Conservation (phyloP, 306 rosid species). For the Bauhinia variegata region DNA sequence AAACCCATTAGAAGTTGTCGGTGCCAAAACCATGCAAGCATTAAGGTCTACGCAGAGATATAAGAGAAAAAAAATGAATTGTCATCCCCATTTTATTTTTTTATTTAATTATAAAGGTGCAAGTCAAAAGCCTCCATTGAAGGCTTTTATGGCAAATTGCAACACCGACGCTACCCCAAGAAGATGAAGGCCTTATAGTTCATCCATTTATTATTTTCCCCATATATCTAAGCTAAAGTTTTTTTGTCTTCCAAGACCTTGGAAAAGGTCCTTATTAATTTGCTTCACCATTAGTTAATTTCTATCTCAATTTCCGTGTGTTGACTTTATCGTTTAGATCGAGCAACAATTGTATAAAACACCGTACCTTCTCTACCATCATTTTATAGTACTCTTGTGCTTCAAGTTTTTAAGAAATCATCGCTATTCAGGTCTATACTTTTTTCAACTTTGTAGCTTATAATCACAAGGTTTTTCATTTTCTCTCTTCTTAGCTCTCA, state of each 20-base stretch:
- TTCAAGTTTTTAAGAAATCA: conserved; percentile 16
- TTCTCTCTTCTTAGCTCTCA: not conserved
- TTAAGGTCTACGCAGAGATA: conserved; percentile 38
- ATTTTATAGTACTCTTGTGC: conserved; percentile 23
- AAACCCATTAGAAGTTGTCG: conserved; percentile 50
- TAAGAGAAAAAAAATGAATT: no score
- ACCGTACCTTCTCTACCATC: conserved; percentile 18
- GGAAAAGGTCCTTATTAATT: conserved; percentile 41
- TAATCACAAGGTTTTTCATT: not conserved
- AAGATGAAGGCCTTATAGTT: not conserved
- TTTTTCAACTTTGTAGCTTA: not conserved
- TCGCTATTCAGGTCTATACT: conserved; percentile 1
- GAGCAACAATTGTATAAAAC: conserved; percentile 44
- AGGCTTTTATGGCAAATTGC: conserved; percentile 39
- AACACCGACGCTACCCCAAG: conserved; percentile 47
- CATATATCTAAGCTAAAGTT: no score
- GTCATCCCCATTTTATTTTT: no score
- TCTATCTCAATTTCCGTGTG: conserved; percentile 61
- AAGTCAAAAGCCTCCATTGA: conserved; percentile 50
- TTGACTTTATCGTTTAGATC: conserved; percentile 67
- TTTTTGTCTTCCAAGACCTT: conserved; percentile 37
- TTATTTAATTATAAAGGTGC: no score
- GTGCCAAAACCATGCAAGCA: conserved; percentile 44
- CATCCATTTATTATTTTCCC: not conserved
- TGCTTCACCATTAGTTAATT: conserved; percentile 13